A percentile compares a stretch with the other conserved stretches of the same genome.
phyloP scores from a whole-genome alignment of 768 basidiomycete species.

The Brasilioporus rufonigricans region DNA sequence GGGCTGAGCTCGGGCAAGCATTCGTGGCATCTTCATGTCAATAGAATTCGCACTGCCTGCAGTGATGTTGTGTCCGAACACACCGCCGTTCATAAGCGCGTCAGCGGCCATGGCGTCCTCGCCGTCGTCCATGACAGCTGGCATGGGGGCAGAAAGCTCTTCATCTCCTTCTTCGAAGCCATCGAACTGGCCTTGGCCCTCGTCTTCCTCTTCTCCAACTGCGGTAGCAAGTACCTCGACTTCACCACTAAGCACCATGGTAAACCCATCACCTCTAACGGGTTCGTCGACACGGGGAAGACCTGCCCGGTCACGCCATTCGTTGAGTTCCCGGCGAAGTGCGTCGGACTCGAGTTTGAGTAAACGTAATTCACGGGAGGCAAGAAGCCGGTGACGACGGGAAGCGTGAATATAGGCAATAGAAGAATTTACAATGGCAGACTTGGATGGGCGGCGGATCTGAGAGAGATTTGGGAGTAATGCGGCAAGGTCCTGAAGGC shows the following conservation, averaged over 20 bases:
- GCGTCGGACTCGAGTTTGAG: conserved; percentile 82
- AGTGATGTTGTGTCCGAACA: conserved; percentile 29
- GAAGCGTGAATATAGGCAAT: conserved; percentile 87
- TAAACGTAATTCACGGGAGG: conserved; percentile 76
- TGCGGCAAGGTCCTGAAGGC: conserved; percentile 76
- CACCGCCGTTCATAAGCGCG: conserved; percentile 32
- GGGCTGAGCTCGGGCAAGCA: conserved; percentile 23
- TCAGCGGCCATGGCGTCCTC: conserved; percentile 31
- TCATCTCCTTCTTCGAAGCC: conserved; percentile 44
- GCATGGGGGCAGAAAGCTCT: conserved; percentile 30
- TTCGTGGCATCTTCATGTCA: conserved; percentile 24
- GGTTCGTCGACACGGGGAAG: conserved; percentile 75
- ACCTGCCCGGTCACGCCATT: conserved; percentile 80
- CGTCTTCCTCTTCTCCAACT: conserved; percentile 58
- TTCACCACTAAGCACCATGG: conserved; percentile 67
- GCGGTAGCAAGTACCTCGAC: conserved; percentile 58
- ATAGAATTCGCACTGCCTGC: conserved; percentile 33
- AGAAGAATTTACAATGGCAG: conserved; percentile 93
- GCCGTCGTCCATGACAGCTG: conserved; percentile 27
- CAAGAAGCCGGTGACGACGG: conserved; percentile 76
- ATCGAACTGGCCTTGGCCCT: conserved; percentile 37
- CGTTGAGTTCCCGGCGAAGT: conserved; percentile 87
- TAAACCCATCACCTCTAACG: conserved; percentile 66
- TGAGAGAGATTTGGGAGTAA: conserved; percentile 88
- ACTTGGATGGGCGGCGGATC: conserved; percentile 93